Percentiles rank a stretch among this genome's conserved stretches.
Evolutionary conservation across 1,139 yeast species (phyloP).

Genomic region (Geotrichum carabidarum): DNA sequence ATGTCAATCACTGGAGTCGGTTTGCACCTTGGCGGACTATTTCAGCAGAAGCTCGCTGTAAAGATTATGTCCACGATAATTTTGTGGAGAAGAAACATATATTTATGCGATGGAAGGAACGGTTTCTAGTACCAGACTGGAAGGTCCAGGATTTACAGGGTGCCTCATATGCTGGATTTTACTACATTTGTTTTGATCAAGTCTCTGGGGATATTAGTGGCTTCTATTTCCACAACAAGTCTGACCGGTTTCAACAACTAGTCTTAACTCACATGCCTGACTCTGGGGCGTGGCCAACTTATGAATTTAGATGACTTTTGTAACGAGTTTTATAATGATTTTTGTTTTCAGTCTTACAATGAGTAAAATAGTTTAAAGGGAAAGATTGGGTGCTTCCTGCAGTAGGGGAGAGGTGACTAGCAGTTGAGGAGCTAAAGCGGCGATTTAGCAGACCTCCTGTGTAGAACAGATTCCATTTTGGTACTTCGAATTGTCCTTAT

Average conservation of each 20-base stretch:
- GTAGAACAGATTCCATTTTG: background rate
- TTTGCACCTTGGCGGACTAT: conserved; percentile 55
- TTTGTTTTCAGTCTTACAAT: background rate
- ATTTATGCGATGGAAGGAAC: conserved; percentile 95
- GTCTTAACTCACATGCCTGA: conserved; percentile 47
- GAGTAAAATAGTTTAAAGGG: background rate
- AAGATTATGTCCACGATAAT: conserved; percentile 32
- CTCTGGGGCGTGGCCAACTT: conserved; percentile 39
- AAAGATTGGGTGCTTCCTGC: background rate
- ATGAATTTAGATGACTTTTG: conserved; percentile 35
- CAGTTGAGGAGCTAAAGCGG: background rate
- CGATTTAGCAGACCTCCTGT: background rate
- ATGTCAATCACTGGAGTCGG: conserved; percentile 81
- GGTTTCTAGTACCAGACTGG: conserved; percentile 77
- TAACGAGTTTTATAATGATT: background rate
- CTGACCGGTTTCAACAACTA: conserved; percentile 71
- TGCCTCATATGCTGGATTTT: conserved; percentile 90
- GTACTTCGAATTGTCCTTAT: background rate
- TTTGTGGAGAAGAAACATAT: conserved; percentile 46
- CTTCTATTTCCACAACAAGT: conserved; percentile 68
- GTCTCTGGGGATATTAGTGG: conserved; percentile 71
- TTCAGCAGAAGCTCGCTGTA: conserved; percentile 31
- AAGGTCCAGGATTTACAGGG: conserved; percentile 52
- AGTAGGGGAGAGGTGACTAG: no score
- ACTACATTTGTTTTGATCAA: conserved; percentile 79